Evolutionary conservation across 345 rosid genomes (phyloP).

Genomic region (Jatropha curcas): DNA sequence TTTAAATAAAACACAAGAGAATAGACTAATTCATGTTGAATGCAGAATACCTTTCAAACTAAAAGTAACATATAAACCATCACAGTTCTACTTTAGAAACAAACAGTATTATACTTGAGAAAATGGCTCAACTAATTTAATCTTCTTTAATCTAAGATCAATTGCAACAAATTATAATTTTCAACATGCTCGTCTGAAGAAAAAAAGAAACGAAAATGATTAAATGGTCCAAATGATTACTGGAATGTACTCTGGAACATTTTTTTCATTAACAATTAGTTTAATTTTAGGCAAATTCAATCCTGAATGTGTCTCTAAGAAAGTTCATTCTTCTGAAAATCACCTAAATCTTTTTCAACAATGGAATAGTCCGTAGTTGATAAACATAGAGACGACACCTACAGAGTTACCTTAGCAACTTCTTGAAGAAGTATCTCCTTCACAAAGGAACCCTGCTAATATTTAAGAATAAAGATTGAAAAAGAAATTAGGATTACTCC

Average conservation of each 20-base stretch:
- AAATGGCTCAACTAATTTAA: not conserved
- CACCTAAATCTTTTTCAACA: not conserved
- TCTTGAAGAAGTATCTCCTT: constrained; percentile 86
- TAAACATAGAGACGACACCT: not conserved
- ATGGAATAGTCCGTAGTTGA: not conserved
- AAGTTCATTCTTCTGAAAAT: not conserved
- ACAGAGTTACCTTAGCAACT: constrained; percentile 64
- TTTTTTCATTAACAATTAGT: not conserved
- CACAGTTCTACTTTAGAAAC: not conserved
- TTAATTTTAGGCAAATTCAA: not conserved
- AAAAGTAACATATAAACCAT: not conserved
- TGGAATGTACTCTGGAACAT: not conserved
- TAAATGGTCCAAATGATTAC: constrained; percentile 7
- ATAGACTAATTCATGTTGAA: not conserved
- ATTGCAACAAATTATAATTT: not conserved
- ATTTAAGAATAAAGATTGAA: constrained; percentile 10
- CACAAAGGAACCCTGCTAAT: constrained; percentile 73
- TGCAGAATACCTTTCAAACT: not conserved
- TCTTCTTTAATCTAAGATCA: not conserved
- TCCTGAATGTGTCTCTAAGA: not conserved
- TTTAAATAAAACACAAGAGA: not conserved
- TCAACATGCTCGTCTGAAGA: not conserved
- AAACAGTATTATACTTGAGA: not conserved
- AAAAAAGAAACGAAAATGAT: not conserved
- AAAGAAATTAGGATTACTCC: not conserved